A percentile compares a stretch with the other conserved stretches of the same genome.
Conservation (phyloP, 2,329 filamentous ascomycete species). For the Davidsoniella eucalypti region DNA sequence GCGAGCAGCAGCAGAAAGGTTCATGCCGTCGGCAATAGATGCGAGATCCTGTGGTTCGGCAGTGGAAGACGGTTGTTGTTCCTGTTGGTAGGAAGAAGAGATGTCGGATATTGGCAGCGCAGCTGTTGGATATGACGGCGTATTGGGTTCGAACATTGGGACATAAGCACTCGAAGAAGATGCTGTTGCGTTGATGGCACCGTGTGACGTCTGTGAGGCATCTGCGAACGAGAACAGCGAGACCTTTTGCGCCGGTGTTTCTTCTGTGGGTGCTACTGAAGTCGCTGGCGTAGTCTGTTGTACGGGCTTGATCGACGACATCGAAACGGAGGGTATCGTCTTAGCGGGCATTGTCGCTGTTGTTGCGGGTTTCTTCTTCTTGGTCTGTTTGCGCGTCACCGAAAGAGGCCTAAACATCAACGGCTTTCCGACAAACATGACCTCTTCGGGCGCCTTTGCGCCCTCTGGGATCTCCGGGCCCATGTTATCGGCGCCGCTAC, state of each 20-base stretch:
- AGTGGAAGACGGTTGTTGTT: not conserved
- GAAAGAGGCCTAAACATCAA: slow-evolving; percentile 83
- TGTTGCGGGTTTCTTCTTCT: slow-evolving; percentile 40
- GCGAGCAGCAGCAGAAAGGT: slow-evolving; percentile 58
- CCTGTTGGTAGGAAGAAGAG: slow-evolving; percentile 13
- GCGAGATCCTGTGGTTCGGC: slow-evolving; percentile 15
- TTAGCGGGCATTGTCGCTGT: not conserved
- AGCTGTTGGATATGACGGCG: slow-evolving; percentile 21
- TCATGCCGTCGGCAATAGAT: slow-evolving; percentile 57
- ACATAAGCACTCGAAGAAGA: slow-evolving; percentile 24
- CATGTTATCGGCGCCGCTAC: slow-evolving; percentile 15
- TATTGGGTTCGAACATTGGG: slow-evolving; percentile 30
- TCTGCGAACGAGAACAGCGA: slow-evolving; percentile 52
- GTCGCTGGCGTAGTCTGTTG: not conserved
- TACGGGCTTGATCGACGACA: not conserved
- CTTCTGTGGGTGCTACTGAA: not conserved
- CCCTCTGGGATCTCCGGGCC: slow-evolving; percentile 35
- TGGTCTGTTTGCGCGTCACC: slow-evolving; percentile 57
- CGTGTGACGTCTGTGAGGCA: slow-evolving; percentile 11
- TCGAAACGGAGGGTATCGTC: not conserved
- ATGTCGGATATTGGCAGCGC: slow-evolving; percentile 17
- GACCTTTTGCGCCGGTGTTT: slow-evolving; percentile 26
- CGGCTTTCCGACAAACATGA: slow-evolving; percentile 59
- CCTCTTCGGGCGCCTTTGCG: slow-evolving; percentile 43
- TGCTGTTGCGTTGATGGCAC: slow-evolving; percentile 15